Percentiles rank a stretch among this genome's conserved stretches.
phyloP scores from a whole-genome alignment of 169 alveolate genomes.

The Eimeria tenella region DNA sequence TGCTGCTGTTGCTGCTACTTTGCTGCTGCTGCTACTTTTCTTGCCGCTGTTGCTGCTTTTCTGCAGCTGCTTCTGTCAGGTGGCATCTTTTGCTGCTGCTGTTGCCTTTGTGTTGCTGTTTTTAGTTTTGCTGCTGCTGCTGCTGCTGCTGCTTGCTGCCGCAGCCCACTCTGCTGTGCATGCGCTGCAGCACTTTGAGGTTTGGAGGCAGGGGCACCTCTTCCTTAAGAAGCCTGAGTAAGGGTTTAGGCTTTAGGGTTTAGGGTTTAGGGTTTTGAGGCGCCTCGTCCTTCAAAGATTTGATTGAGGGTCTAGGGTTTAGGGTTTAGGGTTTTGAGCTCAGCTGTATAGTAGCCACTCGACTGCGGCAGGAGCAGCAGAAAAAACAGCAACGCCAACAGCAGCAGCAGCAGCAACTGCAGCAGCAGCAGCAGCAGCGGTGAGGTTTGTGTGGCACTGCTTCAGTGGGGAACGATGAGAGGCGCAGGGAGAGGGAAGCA shows the following conservation, averaged over 20 bases:
- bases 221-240: not conserved
- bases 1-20: not conserved
- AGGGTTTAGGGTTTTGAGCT: not conserved
- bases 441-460: too few species aligned
- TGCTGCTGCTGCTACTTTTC: not conserved
- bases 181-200: conserved; percentile 11
- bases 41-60: not conserved
- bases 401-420: not conserved
- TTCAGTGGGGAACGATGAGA: too few species aligned
- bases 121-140: not conserved
- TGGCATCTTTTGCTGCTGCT: not conserved
- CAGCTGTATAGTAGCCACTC: not conserved
- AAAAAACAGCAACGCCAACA: not conserved
- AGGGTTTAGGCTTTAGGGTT: not conserved
- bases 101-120: not conserved
- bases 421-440: too few species aligned
- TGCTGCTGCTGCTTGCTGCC: not conserved
- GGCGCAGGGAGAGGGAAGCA: too few species aligned
- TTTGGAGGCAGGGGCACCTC: not conserved
- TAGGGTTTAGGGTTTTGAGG: not conserved
- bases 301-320: too few species aligned
- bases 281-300: not conserved
- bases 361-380: conserved; percentile 1
- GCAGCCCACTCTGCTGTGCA: not conserved
- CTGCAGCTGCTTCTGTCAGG: not conserved